phyloP scores from a whole-genome alignment of 345 rosid genomes.

The Mallotus nudiflorus region DNA sequence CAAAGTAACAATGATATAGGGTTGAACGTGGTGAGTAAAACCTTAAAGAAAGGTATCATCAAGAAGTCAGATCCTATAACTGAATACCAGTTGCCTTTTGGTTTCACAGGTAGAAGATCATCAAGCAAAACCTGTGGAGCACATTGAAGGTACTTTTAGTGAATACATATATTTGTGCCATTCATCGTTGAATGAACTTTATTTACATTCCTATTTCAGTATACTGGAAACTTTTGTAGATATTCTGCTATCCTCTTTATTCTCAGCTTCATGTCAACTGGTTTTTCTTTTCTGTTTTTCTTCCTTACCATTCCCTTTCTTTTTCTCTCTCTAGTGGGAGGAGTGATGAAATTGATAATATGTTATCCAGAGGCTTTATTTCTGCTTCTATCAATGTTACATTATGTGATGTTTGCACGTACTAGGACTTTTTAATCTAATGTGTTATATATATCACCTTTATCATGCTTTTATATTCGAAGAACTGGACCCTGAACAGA shows the following conservation, averaged over 20 bases:
- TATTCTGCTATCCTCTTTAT: neutral
- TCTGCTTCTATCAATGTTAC: neutral
- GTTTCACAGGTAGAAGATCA: slow-evolving; percentile 54
- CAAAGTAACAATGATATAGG: slow-evolving; percentile 67
- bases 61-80: slow-evolving; percentile 2
- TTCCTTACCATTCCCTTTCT: no score
- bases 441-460: no score
- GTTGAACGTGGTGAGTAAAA: slow-evolving; percentile 51
- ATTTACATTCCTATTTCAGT: neutral
- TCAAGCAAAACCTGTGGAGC: slow-evolving; percentile 46
- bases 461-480: slow-evolving; percentile 9
- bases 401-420: neutral
- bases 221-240: neutral
- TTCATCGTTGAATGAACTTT: neutral
- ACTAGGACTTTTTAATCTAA: neutral
- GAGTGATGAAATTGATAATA: no score
- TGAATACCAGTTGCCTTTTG: slow-evolving; percentile 17
- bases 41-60: slow-evolving; percentile 15
- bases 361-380: neutral
- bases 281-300: neutral
- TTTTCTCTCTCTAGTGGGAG: neutral
- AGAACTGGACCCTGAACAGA: slow-evolving; percentile 6
- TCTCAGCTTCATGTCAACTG: no score
- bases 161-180: neutral
- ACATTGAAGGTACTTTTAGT: slow-evolving; percentile 57